Evolutionary conservation across 805 yeast species (phyloP).

Genomic region (Wickerhamiella alocasiicola): DNA sequence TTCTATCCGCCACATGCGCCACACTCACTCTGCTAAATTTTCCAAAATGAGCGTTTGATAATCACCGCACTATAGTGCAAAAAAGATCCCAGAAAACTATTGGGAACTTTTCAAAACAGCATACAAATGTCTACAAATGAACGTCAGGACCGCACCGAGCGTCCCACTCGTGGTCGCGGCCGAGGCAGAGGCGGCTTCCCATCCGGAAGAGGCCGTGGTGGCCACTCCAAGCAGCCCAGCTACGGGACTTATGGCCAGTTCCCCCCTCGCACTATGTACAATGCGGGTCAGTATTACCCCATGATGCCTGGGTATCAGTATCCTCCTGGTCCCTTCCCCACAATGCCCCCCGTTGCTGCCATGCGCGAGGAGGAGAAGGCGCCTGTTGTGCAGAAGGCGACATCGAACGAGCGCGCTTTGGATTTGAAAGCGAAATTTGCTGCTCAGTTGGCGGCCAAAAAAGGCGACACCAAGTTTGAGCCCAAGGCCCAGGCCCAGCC

Average conservation of each 20-base stretch:
- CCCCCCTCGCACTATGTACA: neutral
- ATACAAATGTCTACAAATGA: slow-evolving; percentile 7
- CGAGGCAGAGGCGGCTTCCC: slow-evolving; percentile 10
- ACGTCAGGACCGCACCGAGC: slow-evolving; percentile 11
- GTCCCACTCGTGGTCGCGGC: neutral
- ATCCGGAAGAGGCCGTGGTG: slow-evolving; percentile 7
- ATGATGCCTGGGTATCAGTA: slow-evolving; percentile 11
- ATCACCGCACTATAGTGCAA: too few relatives aligned
- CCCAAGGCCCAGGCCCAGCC: slow-evolving; percentile 7
- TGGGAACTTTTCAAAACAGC: slow-evolving; percentile 1
- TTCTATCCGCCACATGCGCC: too few relatives aligned
- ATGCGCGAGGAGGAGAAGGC: neutral
- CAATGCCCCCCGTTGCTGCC: neutral
- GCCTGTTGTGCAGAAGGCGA: slow-evolving; percentile 11
- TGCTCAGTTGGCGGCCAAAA: slow-evolving; percentile 5
- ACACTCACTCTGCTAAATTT: neutral
- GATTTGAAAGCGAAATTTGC: slow-evolving; percentile 14
- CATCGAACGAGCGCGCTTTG: slow-evolving; percentile 12
- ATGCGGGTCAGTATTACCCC: slow-evolving; percentile 1
- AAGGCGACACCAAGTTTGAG: slow-evolving; percentile 9
- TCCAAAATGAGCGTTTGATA: too few relatives aligned
- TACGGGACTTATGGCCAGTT: neutral
- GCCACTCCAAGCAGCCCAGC: slow-evolving; percentile 7
- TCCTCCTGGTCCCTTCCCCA: neutral
- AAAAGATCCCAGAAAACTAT: slow-evolving; percentile 5